Percentiles rank a stretch among this genome's conserved stretches.
Evolutionary conservation across 1,284 basidiomycete species (phyloP).

Genomic region (Cryptococcus maquisensis): DNA sequence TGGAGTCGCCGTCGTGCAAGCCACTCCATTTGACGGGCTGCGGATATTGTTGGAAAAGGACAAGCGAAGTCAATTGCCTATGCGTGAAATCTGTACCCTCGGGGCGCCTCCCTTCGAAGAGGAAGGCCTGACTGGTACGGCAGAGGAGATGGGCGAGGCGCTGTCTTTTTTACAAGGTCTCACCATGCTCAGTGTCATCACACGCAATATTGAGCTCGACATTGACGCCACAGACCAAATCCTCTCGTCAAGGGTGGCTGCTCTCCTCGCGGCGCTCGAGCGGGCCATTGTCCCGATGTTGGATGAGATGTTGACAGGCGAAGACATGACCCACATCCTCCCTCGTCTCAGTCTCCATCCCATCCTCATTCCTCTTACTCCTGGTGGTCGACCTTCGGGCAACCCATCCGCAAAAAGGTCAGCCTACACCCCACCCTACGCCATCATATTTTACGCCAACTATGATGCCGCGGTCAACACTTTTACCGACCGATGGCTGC

Average conservation of each 20-base stretch:
- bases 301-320: constrained; percentile 40
- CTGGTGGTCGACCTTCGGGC: constrained; percentile 17
- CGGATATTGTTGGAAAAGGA: constrained; percentile 44
- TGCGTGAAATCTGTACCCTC: constrained; percentile 43
- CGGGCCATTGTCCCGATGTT: constrained; percentile 45
- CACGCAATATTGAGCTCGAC: constrained; percentile 33
- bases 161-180: constrained; percentile 44
- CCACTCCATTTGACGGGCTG: constrained; percentile 50
- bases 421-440: constrained; percentile 43
- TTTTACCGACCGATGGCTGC: constrained; percentile 48
- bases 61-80: constrained; percentile 48
- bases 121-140: constrained; percentile 29
- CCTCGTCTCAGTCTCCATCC: constrained; percentile 43
- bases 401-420: constrained; percentile 1
- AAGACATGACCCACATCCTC: constrained; percentile 43
- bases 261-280: constrained; percentile 36
- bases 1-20: constrained; percentile 48
- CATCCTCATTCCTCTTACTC: constrained; percentile 39
- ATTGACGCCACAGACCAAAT: constrained; percentile 6
- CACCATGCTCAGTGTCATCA: constrained; percentile 43
- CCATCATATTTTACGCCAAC: constrained; percentile 50
- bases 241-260: constrained; percentile 27
- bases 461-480: constrained; percentile 48
- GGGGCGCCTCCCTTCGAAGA: constrained; percentile 15
- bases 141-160: constrained; percentile 48